phyloP scores from a whole-genome alignment of 345 rosid genomes.

The Hibiscus mutabilis region DNA sequence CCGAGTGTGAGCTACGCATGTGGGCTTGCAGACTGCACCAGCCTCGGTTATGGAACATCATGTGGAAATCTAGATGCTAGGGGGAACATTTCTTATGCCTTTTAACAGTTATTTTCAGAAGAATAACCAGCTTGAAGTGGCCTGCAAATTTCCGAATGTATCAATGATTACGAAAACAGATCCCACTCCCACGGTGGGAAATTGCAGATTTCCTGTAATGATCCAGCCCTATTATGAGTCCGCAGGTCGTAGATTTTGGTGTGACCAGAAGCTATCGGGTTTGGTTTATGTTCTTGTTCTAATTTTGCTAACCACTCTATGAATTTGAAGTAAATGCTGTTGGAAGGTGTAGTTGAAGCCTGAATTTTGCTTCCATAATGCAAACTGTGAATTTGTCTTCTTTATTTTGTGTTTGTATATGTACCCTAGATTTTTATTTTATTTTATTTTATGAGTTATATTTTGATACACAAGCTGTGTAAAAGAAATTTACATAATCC shows the following conservation, averaged over 20 bases:
- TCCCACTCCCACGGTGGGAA: slow-evolving; percentile 68
- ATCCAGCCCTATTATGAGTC: slow-evolving; percentile 66
- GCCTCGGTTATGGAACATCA: slow-evolving; percentile 84
- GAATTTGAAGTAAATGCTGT: slow-evolving; percentile 5
- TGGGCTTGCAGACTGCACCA: slow-evolving; percentile 73
- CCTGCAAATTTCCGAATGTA: slow-evolving; percentile 75
- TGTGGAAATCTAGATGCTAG: slow-evolving; percentile 51
- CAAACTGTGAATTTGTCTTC: neutral
- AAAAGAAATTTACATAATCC: too few relatives aligned
- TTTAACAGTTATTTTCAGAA: slow-evolving; percentile 88
- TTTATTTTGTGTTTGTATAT: neutral
- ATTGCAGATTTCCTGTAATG: slow-evolving; percentile 59
- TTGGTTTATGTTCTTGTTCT: slow-evolving; percentile 23
- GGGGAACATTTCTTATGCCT: slow-evolving; percentile 78
- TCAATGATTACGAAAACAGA: slow-evolving; percentile 46
- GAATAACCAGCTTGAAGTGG: slow-evolving; percentile 58
- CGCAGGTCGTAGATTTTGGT: slow-evolving; percentile 18
- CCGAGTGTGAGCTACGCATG: slow-evolving; percentile 80
- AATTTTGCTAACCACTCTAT: slow-evolving; percentile 26
- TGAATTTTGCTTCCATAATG: neutral
- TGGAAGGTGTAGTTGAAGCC: neutral
- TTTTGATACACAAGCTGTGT: too few relatives aligned
- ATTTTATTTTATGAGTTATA: too few relatives aligned
- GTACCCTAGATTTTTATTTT: too few relatives aligned
- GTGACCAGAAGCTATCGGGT: slow-evolving; percentile 9